Conservation (phyloP, 75 land plant genomes). For the Chamaecyparis obtusa region DNA sequence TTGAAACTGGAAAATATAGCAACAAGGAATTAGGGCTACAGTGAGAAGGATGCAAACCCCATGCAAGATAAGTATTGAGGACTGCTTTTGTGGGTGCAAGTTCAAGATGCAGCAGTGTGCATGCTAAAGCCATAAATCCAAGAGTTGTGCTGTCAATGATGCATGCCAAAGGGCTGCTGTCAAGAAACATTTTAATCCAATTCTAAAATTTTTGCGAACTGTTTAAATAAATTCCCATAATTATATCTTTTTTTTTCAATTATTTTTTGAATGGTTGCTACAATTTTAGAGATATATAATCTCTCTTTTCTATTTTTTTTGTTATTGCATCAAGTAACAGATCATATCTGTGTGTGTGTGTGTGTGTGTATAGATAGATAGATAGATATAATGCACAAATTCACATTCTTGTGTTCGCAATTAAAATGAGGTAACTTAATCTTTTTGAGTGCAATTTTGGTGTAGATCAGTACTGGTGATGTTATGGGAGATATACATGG, state of each 20-base stretch:
- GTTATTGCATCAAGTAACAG: background rate
- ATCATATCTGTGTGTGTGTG: background rate
- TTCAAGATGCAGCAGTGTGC: background rate
- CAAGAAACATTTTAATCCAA: background rate
- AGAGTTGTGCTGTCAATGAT: background rate
- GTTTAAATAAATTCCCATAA: background rate
- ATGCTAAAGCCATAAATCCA: background rate
- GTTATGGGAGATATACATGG: slow-evolving; percentile 37
- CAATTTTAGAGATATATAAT: background rate
- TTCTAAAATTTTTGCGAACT: background rate
- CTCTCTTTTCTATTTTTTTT: background rate
- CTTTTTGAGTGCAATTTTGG: background rate
- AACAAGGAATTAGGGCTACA: background rate
- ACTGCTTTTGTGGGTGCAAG: background rate
- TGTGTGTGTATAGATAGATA: background rate
- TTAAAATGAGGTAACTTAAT: background rate
- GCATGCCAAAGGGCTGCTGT: background rate
- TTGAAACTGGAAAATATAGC: background rate
- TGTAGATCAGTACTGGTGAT: slow-evolving; percentile 31
- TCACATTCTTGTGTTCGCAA: background rate
- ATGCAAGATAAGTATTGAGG: background rate
- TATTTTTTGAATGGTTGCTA: background rate
- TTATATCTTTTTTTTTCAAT: background rate
- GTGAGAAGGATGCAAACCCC: background rate
- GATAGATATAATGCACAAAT: background rate